Conservation (phyloP, 2,329 filamentous ascomycete genomes). For the Raffaelea arxii region DNA sequence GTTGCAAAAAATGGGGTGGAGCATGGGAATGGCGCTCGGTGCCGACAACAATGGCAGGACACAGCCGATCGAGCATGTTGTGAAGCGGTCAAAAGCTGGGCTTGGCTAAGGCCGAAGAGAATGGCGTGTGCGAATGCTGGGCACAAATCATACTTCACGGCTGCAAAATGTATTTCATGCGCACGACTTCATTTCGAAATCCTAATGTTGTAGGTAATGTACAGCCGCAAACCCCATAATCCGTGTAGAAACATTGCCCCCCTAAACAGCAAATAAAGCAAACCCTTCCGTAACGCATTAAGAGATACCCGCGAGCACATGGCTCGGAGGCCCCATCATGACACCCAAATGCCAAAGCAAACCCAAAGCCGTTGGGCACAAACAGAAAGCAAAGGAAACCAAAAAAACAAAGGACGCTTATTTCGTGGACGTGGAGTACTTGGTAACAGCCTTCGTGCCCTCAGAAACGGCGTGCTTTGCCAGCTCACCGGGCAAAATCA, state of each 20-base stretch:
- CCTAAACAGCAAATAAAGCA: conserved; percentile 42
- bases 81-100: conserved; percentile 79
- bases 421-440: conserved; percentile 99
- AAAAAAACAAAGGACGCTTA: conserved; percentile 45
- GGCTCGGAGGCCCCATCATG: conserved; percentile 44
- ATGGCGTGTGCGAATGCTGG: conserved; percentile 7
- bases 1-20: conserved; percentile 98
- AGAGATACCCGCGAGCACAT: conserved; percentile 43
- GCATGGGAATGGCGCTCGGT: conserved; percentile 73
- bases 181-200: conserved; percentile 54
- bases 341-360: conserved; percentile 46
- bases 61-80: conserved; percentile 73
- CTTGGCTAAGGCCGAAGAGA: conserved; percentile 42
- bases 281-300: conserved; percentile 69
- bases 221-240: conserved; percentile 63
- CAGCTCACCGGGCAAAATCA: conserved; percentile 96
- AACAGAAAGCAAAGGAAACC: conserved; percentile 42
- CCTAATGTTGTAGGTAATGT: conserved; percentile 58
- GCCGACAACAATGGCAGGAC: conserved; percentile 84
- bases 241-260: conserved; percentile 62
- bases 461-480: conserved; percentile 99
- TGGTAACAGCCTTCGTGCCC: conserved; percentile 99
- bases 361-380: conserved; percentile 30
- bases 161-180: conserved; percentile 31
- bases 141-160: neutral